Conservation (phyloP, 441 rosid species). For the Macaranga tanarius region DNA sequence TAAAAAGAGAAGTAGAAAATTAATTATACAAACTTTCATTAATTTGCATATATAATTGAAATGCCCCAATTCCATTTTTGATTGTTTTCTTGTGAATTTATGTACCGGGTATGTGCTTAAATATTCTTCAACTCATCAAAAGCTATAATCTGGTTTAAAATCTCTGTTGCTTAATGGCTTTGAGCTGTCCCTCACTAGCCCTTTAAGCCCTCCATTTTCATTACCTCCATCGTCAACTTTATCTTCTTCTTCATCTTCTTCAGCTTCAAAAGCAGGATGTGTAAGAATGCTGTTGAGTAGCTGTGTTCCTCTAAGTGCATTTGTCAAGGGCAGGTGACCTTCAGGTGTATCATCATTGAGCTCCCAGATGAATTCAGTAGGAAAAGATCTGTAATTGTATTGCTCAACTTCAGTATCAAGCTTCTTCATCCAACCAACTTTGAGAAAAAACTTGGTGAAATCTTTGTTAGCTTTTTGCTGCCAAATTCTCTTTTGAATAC, state of each 20-base stretch:
- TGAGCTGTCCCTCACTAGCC: conserved; percentile 27
- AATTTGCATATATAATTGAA: background rate
- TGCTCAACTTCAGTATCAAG: conserved; percentile 84
- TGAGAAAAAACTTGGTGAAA: conserved; percentile 68
- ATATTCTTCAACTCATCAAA: conserved; percentile 31
- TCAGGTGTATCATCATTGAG: conserved; percentile 65
- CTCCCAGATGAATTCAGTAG: conserved; percentile 82
- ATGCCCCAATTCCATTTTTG: background rate
- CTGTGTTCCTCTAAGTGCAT: conserved; percentile 86
- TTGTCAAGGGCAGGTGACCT: conserved; percentile 87
- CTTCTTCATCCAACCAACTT: conserved; percentile 91
- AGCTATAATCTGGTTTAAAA: conserved; percentile 62
- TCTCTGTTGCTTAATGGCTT: conserved; percentile 40
- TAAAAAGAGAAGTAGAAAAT: background rate
- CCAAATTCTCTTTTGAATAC: conserved; percentile 72
- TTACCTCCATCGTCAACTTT: conserved; percentile 18
- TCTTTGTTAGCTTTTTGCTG: conserved; percentile 50
- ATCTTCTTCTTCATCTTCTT: conserved; percentile 36
- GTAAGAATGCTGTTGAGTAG: conserved; percentile 56
- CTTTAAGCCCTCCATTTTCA: conserved; percentile 23
- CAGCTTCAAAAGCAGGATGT: conserved; percentile 71
- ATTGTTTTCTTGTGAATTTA: background rate
- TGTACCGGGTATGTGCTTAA: background rate
- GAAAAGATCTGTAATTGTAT: conserved; percentile 76
- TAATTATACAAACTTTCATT: background rate